Conservation (phyloP, 257 asterid species). For the Solanum medicagineum region DNA sequence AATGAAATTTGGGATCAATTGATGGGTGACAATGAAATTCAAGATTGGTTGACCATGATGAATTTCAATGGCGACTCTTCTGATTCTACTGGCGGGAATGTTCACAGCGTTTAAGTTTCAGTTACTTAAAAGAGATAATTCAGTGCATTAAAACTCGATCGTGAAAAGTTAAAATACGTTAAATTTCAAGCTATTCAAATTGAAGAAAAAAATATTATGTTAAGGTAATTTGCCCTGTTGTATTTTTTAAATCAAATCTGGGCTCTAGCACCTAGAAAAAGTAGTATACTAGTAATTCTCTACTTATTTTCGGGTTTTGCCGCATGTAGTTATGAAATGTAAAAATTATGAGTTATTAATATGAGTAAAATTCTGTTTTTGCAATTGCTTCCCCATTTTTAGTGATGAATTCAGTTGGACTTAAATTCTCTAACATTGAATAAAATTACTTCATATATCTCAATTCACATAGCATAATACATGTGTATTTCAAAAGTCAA, state of each 20-base stretch:
- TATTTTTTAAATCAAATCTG: neutral
- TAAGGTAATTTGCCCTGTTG: neutral
- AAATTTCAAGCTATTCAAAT: neutral
- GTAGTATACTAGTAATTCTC: neutral
- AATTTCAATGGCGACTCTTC: conserved; percentile 44
- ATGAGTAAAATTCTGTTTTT: neutral
- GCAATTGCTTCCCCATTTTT: neutral
- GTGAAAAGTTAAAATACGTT: neutral
- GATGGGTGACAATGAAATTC: conserved; percentile 38
- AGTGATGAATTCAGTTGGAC: neutral
- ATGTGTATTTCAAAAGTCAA: neutral
- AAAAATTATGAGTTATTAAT: neutral
- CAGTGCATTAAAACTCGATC: neutral
- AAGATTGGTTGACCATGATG: conserved; percentile 55
- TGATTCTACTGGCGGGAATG: conserved; percentile 44
- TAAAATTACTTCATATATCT: neutral
- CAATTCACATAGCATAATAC: neutral
- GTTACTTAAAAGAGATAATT: too few species aligned
- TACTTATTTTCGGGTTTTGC: neutral
- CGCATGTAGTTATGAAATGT: neutral
- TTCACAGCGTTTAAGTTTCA: neutral
- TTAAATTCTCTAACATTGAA: neutral
- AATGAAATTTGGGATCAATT: neutral
- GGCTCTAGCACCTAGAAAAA: neutral
- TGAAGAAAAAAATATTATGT: neutral